Evolutionary conservation across 208 protist genomes (phyloP).

Genomic region (Porcisia deanei): DNA sequence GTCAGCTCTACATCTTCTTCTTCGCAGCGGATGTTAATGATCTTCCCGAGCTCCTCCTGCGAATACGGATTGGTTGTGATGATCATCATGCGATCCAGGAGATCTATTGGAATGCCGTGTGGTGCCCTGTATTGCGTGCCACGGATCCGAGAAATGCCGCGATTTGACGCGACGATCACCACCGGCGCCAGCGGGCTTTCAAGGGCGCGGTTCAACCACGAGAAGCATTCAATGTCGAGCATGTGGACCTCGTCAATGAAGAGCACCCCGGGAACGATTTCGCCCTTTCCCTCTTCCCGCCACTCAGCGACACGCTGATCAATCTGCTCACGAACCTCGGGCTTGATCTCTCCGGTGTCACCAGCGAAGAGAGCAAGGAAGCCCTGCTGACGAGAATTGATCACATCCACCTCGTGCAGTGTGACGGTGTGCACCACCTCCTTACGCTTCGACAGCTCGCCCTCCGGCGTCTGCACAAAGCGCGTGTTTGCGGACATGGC

Average conservation of each 20-base stretch:
- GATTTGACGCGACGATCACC: constrained; percentile 99
- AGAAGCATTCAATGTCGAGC: constrained; percentile 99
- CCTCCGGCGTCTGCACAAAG: constrained; percentile 98
- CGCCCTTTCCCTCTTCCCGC: constrained; percentile 99
- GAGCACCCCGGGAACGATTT: constrained; percentile 98
- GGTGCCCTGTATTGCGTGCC: constrained; percentile 98
- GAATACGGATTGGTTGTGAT: constrained; percentile 98
- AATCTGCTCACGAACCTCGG: constrained; percentile 99
- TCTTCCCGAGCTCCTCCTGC: constrained; percentile 95
- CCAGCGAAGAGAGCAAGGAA: constrained; percentile 99
- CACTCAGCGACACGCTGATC: constrained; percentile 99
- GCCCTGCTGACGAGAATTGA: constrained; percentile 99
- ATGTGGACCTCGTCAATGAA: constrained; percentile 99
- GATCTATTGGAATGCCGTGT: constrained; percentile 98
- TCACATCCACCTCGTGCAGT: constrained; percentile 99
- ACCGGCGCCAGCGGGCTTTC: constrained; percentile 99
- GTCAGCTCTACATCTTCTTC: constrained; percentile 99
- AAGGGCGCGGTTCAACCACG: constrained; percentile 99
- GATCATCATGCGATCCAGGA: constrained; percentile 99
- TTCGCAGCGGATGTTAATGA: constrained; percentile 97
- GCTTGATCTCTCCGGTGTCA: constrained; percentile 99
- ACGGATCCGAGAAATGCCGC: constrained; percentile 98
- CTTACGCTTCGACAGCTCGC: constrained; percentile 99
- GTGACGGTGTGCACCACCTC: constrained; percentile 99
- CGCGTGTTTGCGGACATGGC: constrained; percentile 92